Evolutionary conservation across 495 filamentous ascomycete genomes (phyloP).

Genomic region (Lasiosphaeris hirsuta): DNA sequence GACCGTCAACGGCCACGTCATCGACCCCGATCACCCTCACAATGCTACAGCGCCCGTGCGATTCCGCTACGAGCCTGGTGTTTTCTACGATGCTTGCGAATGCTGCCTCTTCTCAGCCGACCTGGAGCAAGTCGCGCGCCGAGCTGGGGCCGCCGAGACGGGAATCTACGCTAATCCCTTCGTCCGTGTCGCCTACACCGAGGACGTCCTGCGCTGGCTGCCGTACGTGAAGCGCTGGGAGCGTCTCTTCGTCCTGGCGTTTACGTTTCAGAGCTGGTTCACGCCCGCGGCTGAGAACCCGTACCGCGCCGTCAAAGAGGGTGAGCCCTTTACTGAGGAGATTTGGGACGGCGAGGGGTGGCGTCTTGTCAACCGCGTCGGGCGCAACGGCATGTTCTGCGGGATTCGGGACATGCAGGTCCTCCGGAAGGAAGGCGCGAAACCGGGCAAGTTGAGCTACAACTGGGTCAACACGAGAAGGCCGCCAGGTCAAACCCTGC

Average conservation of each 20-base stretch:
- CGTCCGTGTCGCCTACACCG: slow-evolving; percentile 64
- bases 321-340: slow-evolving; percentile 50
- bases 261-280: slow-evolving; percentile 52
- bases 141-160: slow-evolving; percentile 43
- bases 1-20: slow-evolving; percentile 21
- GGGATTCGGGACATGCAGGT: slow-evolving; percentile 34
- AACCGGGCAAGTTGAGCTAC: slow-evolving; percentile 13
- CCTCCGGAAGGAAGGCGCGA: slow-evolving; percentile 14
- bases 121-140: slow-evolving; percentile 37
- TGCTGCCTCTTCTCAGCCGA: slow-evolving; percentile 78
- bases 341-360: slow-evolving; percentile 44
- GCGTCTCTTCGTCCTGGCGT: slow-evolving; percentile 52
- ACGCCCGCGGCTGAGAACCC: slow-evolving; percentile 56
- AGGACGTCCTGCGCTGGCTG: slow-evolving; percentile 53
- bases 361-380: slow-evolving; percentile 21
- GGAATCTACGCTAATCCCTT: slow-evolving; percentile 71
- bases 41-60: slow-evolving; percentile 48
- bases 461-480: slow-evolving; percentile 34
- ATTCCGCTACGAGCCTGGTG: slow-evolving; percentile 62
- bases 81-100: slow-evolving; percentile 74
- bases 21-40: slow-evolving; percentile 24
- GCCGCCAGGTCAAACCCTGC: slow-evolving; percentile 25
- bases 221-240: slow-evolving; percentile 56
- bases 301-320: slow-evolving; percentile 52
- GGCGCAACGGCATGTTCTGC: slow-evolving; percentile 32